A percentile compares a stretch with the other conserved stretches of the same genome.
phyloP scores from a whole-genome alignment of 73 alveolate genomes.

The Tetrahymena malaccensis region DNA sequence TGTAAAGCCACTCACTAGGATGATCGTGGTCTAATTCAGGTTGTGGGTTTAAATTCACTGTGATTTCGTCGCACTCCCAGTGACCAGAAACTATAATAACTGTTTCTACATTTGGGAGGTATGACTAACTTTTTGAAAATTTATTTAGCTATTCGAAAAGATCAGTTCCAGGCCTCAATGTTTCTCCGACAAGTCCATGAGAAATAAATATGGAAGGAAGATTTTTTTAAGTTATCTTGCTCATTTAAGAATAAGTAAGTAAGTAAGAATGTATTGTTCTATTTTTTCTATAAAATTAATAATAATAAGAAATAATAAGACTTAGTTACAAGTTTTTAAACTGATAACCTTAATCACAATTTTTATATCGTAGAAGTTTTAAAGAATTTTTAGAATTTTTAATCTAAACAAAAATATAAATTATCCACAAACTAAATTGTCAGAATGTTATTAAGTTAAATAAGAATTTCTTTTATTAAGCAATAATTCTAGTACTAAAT shows the following conservation, averaged over 20 bases:
- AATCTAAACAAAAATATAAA: neutral
- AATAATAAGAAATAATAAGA: neutral
- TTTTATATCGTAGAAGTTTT: neutral
- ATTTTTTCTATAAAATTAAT: neutral
- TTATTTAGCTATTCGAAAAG: neutral
- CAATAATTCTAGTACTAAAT: neutral
- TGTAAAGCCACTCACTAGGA: neutral
- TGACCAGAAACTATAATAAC: neutral
- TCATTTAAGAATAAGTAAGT: too few species aligned
- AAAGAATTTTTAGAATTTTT: neutral
- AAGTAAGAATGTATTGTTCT: neutral
- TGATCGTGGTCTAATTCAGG: neutral
- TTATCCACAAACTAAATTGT: neutral
- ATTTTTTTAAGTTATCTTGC: neutral
- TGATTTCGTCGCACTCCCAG: neutral
- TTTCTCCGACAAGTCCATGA: neutral
- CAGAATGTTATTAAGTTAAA: neutral
- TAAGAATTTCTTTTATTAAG: neutral
- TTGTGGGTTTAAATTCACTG: neutral
- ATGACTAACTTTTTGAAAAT: neutral
- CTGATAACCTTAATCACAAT: neutral
- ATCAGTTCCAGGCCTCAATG: neutral
- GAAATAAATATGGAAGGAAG: neutral
- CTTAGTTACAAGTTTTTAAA: neutral
- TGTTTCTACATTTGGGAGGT: neutral